These are phyloP conservation scores for Bassia scoparia DNA, from an alignment of 148 eudicot species.

Conservation along the genomic window DNA sequence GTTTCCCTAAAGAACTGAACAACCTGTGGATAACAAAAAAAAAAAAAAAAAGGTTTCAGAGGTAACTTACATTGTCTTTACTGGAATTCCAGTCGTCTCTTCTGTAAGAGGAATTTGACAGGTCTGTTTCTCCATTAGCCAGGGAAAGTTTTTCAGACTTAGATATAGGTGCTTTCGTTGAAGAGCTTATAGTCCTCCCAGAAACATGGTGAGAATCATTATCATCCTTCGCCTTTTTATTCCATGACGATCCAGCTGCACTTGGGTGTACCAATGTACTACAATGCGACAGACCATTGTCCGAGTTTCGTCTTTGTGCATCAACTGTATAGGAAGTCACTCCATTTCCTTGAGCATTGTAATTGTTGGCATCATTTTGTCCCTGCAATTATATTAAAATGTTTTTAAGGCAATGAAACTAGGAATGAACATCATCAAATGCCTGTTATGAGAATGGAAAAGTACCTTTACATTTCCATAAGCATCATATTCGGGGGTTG, in stretches of 20 bases:
- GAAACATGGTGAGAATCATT: constrained; percentile 18
- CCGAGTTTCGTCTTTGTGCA: constrained; percentile 29
- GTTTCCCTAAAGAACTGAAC: too few species aligned
- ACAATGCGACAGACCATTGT: constrained; percentile 46
- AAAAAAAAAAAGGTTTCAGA: not conserved
- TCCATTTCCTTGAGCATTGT: constrained; percentile 19
- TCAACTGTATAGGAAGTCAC: constrained; percentile 25
- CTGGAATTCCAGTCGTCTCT: constrained; percentile 37
- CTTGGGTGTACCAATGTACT: constrained; percentile 63
- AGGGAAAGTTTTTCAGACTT: constrained; percentile 32
- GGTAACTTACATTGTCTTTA: constrained; percentile 45
- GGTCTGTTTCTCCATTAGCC: constrained; percentile 17
- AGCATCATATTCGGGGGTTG: constrained; percentile 35
- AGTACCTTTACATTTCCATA: constrained; percentile 35
- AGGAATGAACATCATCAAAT: not conserved
- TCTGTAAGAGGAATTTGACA: constrained; percentile 21
- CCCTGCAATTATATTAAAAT: constrained; percentile 22
- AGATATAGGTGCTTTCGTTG: constrained; percentile 34
- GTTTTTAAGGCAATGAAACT: not conserved
- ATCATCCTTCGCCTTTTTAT: constrained; percentile 40
- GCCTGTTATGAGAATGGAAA: not conserved
- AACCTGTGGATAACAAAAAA: not conserved
- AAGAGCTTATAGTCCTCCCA: constrained; percentile 30
- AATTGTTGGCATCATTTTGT: constrained; percentile 18
- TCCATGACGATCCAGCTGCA: constrained; percentile 43